Evolutionary conservation across 306 rosid genomes (phyloP).

Genomic region (Dicorynia guianensis): DNA sequence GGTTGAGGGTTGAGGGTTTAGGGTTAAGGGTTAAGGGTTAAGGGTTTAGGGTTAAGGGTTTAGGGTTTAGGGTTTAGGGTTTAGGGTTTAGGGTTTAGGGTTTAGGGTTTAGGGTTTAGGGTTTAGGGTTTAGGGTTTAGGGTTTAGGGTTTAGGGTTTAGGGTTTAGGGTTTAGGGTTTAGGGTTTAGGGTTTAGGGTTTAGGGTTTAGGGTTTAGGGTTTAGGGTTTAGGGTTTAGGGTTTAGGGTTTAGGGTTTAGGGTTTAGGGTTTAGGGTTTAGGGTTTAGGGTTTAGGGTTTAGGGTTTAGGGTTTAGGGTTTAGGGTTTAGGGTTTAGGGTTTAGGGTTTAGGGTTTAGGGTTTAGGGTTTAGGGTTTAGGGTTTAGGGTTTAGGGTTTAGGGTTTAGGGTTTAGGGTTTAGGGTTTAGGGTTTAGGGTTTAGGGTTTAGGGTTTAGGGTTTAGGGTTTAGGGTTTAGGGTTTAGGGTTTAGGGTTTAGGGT

Average conservation of each 20-base stretch:
- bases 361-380: not conserved
- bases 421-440: not conserved
- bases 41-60: not conserved
- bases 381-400: not conserved
- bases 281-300: not conserved
- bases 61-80: not conserved
- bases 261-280: not conserved
- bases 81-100: slow-evolving; percentile 21
- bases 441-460: not conserved
- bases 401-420: not conserved
- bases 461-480: not conserved
- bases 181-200: slow-evolving; percentile 5
- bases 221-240: slow-evolving; percentile 1
- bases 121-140: slow-evolving; percentile 5
- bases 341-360: not conserved
- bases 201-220: not conserved
- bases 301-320: not conserved
- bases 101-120: slow-evolving; percentile 9
- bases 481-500: not conserved
- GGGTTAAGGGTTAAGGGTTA: slow-evolving; percentile 9
- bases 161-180: slow-evolving; percentile 14
- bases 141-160: slow-evolving; percentile 17
- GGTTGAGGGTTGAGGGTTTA: not conserved
- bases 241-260: not conserved
- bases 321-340: not conserved